Conservation (phyloP, 2,329 filamentous ascomycete species). For the Trichophyton schoenleinii region DNA sequence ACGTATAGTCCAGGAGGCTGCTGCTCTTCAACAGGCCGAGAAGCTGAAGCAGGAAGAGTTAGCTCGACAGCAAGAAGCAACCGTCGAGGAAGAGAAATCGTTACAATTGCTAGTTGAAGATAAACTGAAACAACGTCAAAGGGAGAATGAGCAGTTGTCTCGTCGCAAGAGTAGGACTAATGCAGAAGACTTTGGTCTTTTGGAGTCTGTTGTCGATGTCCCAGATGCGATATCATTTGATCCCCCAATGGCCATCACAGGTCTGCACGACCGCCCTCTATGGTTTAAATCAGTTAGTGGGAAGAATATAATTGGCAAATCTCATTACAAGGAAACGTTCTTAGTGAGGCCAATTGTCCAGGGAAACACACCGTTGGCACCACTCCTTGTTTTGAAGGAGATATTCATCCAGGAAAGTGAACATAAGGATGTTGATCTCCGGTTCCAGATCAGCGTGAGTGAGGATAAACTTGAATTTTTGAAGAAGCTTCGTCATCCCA, state of each 20-base stretch:
- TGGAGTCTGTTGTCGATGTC: constrained; percentile 23
- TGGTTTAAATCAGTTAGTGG: constrained; percentile 60
- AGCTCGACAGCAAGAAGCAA: constrained; percentile 30
- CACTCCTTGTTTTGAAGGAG: constrained; percentile 61
- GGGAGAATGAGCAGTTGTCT: constrained; percentile 27
- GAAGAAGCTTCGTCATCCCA: constrained; percentile 61
- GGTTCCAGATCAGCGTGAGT: constrained; percentile 62
- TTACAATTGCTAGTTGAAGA: constrained; percentile 29
- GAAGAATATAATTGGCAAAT: constrained; percentile 53
- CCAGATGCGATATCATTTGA: constrained; percentile 32
- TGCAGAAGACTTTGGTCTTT: constrained; percentile 21
- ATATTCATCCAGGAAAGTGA: constrained; percentile 46
- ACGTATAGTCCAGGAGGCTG: constrained; percentile 67
- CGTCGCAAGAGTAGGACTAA: constrained; percentile 29
- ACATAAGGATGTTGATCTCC: constrained; percentile 52
- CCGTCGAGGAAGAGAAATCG: constrained; percentile 28
- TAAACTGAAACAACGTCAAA: constrained; percentile 25
- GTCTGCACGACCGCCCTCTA: constrained; percentile 50
- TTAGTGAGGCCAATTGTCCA: constrained; percentile 57
- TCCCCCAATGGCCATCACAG: constrained; percentile 42
- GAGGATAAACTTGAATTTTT: constrained; percentile 65
- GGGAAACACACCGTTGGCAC: constrained; percentile 44
- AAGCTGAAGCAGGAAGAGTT: constrained; percentile 39
- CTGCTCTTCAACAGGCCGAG: constrained; percentile 40
- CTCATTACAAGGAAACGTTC: constrained; percentile 51